These are phyloP conservation scores for Teratosphaeria pseudoeucalypti DNA, from an alignment of 2,329 filamentous ascomycete genomes.

Conservation along the genomic window DNA sequence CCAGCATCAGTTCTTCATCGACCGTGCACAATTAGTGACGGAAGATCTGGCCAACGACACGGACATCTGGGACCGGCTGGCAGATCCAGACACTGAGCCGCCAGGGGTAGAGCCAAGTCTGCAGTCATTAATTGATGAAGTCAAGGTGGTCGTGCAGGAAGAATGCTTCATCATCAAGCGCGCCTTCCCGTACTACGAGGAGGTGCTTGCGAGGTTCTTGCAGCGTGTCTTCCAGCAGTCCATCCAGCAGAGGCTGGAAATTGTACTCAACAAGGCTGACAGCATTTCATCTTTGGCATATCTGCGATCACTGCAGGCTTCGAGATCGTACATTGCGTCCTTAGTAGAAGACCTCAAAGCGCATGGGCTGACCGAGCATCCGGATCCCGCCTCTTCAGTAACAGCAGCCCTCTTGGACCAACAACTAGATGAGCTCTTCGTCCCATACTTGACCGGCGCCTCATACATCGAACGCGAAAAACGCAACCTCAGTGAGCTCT, in stretches of 20 bases:
- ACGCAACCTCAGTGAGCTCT: constrained; percentile 64
- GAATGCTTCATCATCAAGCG: constrained; percentile 95
- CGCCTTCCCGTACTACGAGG: constrained; percentile 92
- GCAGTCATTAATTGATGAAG: constrained; percentile 86
- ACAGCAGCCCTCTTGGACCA: constrained; percentile 63
- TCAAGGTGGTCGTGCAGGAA: constrained; percentile 90
- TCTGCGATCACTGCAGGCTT: constrained; percentile 79
- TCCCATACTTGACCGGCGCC: constrained; percentile 55
- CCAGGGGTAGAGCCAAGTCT: constrained; percentile 85
- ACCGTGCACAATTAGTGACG: constrained; percentile 79
- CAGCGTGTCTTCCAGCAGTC: constrained; percentile 97
- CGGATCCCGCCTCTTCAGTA: constrained; percentile 78
- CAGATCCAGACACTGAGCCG: constrained; percentile 86
- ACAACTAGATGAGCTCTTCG: constrained; percentile 56
- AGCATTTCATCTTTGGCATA: constrained; percentile 88
- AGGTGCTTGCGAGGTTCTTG: constrained; percentile 83
- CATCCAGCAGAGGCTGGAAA: constrained; percentile 88
- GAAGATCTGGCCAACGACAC: constrained; percentile 70
- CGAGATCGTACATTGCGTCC: constrained; percentile 75
- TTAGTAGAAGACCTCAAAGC: constrained; percentile 88
- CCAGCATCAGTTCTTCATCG: constrained; percentile 98
- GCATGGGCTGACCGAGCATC: constrained; percentile 90
- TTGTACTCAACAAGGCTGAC: constrained; percentile 90
- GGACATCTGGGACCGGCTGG: constrained; percentile 76
- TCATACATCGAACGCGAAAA: constrained; percentile 58